These are phyloP conservation scores for Peronospora destructor DNA, from an alignment of 352 stramenopile species.

Conservation along the genomic window DNA sequence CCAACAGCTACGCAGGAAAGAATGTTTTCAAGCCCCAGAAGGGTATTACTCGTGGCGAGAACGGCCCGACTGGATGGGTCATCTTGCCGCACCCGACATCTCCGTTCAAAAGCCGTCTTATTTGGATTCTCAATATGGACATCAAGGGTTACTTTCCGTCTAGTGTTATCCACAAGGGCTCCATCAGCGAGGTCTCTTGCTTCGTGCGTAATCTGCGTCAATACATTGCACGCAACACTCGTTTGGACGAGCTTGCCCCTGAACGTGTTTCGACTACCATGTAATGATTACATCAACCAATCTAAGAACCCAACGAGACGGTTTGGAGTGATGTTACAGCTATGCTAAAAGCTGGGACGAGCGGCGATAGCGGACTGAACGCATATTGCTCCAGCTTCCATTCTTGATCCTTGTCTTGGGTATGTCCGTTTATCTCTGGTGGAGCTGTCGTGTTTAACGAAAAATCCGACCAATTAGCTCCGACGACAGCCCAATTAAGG, in stretches of 20 bases:
- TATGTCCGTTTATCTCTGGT: constrained; percentile 22
- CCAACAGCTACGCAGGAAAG: constrained; percentile 58
- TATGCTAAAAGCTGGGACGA: constrained; percentile 6
- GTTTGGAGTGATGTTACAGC: constrained; percentile 15
- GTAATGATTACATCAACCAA: constrained; percentile 30
- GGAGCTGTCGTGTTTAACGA: constrained; percentile 27
- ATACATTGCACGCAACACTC: constrained; percentile 48
- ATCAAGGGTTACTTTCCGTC: constrained; percentile 82
- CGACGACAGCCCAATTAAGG: constrained; percentile 11
- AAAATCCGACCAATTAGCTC: constrained; percentile 27
- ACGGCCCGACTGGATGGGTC: constrained; percentile 64
- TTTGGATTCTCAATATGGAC: constrained; percentile 82
- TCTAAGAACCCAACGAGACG: constrained; percentile 20
- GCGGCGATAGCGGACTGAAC: constrained; percentile 25
- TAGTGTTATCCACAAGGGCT: constrained; percentile 74
- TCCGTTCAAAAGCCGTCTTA: constrained; percentile 67
- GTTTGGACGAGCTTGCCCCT: constrained; percentile 9
- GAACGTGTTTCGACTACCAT: constrained; percentile 20
- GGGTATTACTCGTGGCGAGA: constrained; percentile 71
- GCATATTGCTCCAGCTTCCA: constrained; percentile 7
- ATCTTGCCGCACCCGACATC: constrained; percentile 69
- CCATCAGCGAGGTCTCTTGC: constrained; percentile 67
- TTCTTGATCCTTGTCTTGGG: constrained; percentile 16
- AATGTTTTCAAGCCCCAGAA: constrained; percentile 61
- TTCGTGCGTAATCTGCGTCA: constrained; percentile 75